Conservation (phyloP, 306 rosid species). For the Luffa aegyptiaca region DNA sequence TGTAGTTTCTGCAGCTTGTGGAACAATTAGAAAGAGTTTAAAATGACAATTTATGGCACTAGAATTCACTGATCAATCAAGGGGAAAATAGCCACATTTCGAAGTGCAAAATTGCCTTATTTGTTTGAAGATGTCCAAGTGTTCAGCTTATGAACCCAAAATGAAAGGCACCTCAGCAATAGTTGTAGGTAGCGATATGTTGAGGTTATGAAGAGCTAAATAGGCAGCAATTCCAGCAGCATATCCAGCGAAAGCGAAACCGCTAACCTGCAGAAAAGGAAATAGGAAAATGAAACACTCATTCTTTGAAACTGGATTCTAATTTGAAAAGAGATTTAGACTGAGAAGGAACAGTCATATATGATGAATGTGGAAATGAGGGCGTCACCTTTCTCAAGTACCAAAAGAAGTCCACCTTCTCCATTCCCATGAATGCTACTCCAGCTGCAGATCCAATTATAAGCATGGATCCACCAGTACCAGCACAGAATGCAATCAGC, state of each 20-base stretch:
- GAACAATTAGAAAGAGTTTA: neutral
- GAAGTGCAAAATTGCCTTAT: neutral
- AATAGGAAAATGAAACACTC: neutral
- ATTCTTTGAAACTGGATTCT: neutral
- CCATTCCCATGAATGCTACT: conserved; percentile 99
- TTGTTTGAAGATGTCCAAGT: neutral
- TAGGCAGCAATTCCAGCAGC: conserved; percentile 80
- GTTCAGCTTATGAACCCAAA: conserved; percentile 33
- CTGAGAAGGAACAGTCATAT: neutral
- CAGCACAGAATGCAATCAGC: conserved; percentile 78
- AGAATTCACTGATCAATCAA: neutral
- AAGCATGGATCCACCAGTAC: conserved; percentile 96
- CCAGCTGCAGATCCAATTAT: conserved; percentile 95
- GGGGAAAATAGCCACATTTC: neutral
- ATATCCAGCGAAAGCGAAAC: conserved; percentile 90
- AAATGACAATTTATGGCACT: neutral
- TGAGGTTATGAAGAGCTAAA: conserved; percentile 53
- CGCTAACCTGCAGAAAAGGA: conserved; percentile 60
- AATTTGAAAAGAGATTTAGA: neutral
- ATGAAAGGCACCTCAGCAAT: conserved; percentile 65
- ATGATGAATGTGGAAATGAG: neutral
- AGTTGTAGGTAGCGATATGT: conserved; percentile 53
- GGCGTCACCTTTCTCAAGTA: conserved; percentile 68
- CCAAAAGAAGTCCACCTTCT: conserved; percentile 95
- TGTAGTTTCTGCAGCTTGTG: neutral